Evolutionary conservation across 1,284 basidiomycete species (phyloP), one percentile per base, ranked within the genome.

Genomic region (Tranzscheliella williamsii): DNA sequence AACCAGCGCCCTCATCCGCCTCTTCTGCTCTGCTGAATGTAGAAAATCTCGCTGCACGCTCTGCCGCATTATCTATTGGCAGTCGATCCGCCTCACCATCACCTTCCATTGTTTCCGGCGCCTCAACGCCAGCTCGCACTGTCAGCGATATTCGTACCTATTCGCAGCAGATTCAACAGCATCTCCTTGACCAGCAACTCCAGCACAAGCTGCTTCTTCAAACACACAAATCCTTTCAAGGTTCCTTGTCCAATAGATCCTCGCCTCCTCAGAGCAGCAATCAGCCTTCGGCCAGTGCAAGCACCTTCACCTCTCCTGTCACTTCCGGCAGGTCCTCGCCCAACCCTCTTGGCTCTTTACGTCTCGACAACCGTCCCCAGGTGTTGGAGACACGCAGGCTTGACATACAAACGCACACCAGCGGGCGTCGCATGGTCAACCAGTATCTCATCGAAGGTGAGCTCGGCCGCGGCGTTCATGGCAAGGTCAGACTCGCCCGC

Each of bases 391-490:
- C 74, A 1, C 37, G 58, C 17, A 62, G 52, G 15, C 67, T 76
- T 24, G 61, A 69, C 37, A 63, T 76, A 13, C 58, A 73, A 30
- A 73, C 72, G 0, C 73, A 76, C 23, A 54, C 62, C 21, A 72
- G 62, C 44, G 69, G 72, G n/a, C 57, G 63, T 20, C 62, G 74
- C 17, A 77, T 77, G 75, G 64, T 77, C 43, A 77, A 77, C 24
- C 69, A 77, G 50, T 77, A 77, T 42, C 56, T 76, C 42, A 73
- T 77, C 29, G 72, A 73, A 29, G 58, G 55, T 15, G 73, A 77
- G 42, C 61, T 77, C 2, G 75, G 75, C 29, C 58, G 70, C 8
- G 75, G 75, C 26, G 73, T 73, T 4, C 73, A 75, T 32, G 75
- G 75, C 29, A 69, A 67, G 31, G 75, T 77, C 12, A 57, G 74